Evolutionary conservation across 2,329 filamentous ascomycete species (phyloP).

Genomic region (Diaporthe australafricana): DNA sequence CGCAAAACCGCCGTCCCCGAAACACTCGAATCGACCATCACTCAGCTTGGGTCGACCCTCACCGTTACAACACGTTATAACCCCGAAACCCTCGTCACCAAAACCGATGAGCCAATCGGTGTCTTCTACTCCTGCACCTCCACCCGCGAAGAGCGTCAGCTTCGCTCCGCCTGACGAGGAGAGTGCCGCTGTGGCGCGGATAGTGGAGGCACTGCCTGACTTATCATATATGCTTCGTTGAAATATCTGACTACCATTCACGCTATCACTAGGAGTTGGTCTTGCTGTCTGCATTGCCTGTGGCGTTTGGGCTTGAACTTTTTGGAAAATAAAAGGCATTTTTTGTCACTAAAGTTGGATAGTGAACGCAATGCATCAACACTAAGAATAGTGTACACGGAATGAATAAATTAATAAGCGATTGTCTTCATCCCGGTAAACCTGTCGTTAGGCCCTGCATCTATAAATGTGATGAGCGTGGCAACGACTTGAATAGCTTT

Average conservation of each 20-base stretch:
- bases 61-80: constrained; percentile 31
- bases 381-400: constrained; percentile 5
- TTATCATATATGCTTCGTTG: constrained; percentile 50
- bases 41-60: constrained; percentile 33
- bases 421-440: no score
- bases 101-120: constrained; percentile 9
- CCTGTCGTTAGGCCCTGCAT: not conserved
- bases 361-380: constrained; percentile 26
- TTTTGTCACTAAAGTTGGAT: constrained; percentile 4
- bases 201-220: constrained; percentile 46
- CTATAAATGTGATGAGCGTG: no score
- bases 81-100: constrained; percentile 23
- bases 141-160: constrained; percentile 14
- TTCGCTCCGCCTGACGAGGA: constrained; percentile 32
- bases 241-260: constrained; percentile 9
- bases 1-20: constrained; percentile 19
- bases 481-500: no score
- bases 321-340: not conserved
- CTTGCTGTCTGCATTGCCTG: constrained; percentile 32
- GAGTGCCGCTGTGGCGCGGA: constrained; percentile 37
- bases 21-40: constrained; percentile 32
- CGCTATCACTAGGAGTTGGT: not conserved
- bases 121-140: not conserved
- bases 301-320: constrained; percentile 29
- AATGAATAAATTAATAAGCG: constrained; percentile 20